A percentile compares a stretch with the other conserved stretches of the same genome.
phyloP scores from a whole-genome alignment of 1,284 basidiomycete species.

The Lignosus rhinocerotis region DNA sequence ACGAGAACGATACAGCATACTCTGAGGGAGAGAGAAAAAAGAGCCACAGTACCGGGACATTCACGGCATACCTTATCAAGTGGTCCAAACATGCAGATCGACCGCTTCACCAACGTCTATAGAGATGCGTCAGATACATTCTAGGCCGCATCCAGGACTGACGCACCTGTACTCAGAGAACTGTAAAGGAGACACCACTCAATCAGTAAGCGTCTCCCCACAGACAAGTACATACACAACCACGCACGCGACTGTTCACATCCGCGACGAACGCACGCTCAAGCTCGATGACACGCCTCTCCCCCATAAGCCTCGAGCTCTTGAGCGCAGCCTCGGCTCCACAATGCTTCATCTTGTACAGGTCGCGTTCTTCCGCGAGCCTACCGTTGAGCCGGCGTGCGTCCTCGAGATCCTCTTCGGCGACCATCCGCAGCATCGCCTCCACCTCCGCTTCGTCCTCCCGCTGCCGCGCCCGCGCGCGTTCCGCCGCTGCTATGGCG shows the following conservation, averaged over 20 bases:
- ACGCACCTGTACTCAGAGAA: too few species aligned
- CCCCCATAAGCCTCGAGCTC: neutral
- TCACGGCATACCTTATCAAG: too few species aligned
- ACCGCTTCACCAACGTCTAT: too few species aligned
- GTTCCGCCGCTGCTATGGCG: neutral
- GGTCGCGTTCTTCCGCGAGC: slow-evolving; percentile 1
- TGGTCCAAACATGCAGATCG: too few species aligned
- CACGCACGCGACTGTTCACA: neutral
- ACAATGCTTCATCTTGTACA: neutral
- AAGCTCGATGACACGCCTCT: neutral
- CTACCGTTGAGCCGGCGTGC: neutral
- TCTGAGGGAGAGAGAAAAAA: too few species aligned
- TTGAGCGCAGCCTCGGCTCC: slow-evolving; percentile 3
- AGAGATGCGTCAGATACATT: too few species aligned
- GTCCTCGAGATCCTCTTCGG: neutral
- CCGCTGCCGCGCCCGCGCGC: neutral
- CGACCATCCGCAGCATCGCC: neutral
- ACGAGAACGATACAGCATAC: too few species aligned
- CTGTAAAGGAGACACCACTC: too few species aligned
- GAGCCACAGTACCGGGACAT: too few species aligned
- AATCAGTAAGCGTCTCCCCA: too few species aligned
- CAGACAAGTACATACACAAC: too few species aligned
- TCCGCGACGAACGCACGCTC: neutral
- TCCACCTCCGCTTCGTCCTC: neutral
- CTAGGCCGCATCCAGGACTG: too few species aligned